These are phyloP conservation scores for Venturia oleaginea DNA, from an alignment of 2,329 filamentous ascomycete species.

Conservation along the genomic window DNA sequence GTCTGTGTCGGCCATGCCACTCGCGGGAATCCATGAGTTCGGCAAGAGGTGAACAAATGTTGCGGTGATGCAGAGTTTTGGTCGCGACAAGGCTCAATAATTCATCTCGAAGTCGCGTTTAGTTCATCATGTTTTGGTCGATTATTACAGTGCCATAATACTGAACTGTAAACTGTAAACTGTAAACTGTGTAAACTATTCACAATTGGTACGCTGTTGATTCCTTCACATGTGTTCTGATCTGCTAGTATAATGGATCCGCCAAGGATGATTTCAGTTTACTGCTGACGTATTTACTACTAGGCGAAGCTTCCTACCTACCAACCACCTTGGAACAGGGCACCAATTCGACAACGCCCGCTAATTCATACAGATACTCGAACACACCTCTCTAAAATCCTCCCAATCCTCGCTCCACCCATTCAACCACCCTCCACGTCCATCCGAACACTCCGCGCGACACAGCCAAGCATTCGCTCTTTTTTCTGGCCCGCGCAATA, in stretches of 20 bases:
- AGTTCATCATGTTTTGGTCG: neutral
- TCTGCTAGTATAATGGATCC: neutral
- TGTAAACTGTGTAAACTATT: neutral
- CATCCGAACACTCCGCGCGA: neutral
- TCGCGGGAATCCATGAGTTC: slow-evolving; percentile 11
- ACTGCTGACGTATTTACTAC: neutral
- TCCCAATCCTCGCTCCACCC: neutral
- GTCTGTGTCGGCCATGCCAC: slow-evolving; percentile 24
- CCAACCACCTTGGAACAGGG: neutral
- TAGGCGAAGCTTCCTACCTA: neutral
- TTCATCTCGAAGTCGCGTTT: neutral
- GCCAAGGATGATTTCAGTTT: neutral
- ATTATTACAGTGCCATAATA: neutral
- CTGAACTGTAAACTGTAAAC: neutral
- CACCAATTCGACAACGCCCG: neutral
- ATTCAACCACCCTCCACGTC: neutral
- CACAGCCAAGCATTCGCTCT: neutral
- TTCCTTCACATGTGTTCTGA: neutral
- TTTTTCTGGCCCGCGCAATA: neutral
- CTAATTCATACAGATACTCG: neutral
- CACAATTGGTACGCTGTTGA: too few species aligned
- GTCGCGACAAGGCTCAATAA: neutral
- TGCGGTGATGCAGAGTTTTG: neutral
- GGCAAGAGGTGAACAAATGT: neutral
- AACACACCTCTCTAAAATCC: neutral